Evolutionary conservation across 768 basidiomycete genomes (phyloP).

Genomic region (Auriscalpium orientale): DNA sequence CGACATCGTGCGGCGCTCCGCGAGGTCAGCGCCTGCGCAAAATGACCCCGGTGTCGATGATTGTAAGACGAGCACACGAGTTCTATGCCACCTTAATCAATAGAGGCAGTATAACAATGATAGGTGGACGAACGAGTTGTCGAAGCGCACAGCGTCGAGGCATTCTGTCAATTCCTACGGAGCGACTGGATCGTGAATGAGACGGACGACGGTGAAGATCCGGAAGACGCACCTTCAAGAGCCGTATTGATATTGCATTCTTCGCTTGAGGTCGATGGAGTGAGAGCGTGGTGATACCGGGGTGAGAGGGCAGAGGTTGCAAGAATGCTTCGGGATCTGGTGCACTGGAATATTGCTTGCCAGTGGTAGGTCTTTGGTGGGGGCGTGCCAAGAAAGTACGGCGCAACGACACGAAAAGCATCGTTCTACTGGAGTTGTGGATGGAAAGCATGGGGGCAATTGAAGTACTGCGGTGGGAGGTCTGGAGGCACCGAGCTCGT

Average conservation of each 20-base stretch:
- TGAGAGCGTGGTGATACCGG: slow-evolving; percentile 8
- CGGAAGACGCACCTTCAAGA: slow-evolving; percentile 7
- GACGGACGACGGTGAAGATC: not conserved
- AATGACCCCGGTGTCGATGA: slow-evolving; percentile 75
- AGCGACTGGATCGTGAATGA: not conserved
- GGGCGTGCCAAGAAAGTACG: too few relatives aligned
- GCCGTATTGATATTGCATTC: slow-evolving; percentile 13
- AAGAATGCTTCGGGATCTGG: slow-evolving; percentile 9
- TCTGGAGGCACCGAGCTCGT: too few relatives aligned
- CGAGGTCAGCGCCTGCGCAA: slow-evolving; percentile 88
- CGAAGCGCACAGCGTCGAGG: slow-evolving; percentile 1
- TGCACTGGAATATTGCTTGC: not conserved
- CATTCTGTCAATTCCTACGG: slow-evolving; percentile 10
- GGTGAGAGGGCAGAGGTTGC: slow-evolving; percentile 2
- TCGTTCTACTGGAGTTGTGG: too few relatives aligned
- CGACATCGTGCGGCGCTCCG: slow-evolving; percentile 80
- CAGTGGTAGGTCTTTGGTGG: too few relatives aligned
- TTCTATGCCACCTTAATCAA: slow-evolving; percentile 28
- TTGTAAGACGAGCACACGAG: slow-evolving; percentile 76
- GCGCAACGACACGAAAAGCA: too few relatives aligned
- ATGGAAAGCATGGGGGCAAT: too few relatives aligned
- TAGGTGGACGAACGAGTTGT: slow-evolving; percentile 50
- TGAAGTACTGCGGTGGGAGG: too few relatives aligned
- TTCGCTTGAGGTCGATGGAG: slow-evolving; percentile 11
- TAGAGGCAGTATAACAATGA: not conserved